These are phyloP conservation scores for Spinellus fusiger DNA, from an alignment of 192 early-diverging fungal genomes.

Conservation along the genomic window DNA sequence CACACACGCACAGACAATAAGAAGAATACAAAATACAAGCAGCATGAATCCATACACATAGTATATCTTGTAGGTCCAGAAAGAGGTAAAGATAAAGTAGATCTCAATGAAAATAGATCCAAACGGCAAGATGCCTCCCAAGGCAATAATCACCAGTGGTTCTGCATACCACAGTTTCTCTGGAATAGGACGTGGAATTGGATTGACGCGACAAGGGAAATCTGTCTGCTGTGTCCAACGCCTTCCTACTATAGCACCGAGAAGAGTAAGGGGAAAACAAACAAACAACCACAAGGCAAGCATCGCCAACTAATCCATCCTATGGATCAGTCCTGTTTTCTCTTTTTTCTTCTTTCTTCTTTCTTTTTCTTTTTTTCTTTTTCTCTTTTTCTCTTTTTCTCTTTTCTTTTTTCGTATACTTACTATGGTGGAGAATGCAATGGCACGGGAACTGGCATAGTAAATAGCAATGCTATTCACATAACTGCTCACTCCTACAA, in stretches of 20 bases:
- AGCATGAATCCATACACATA: constrained; percentile 79
- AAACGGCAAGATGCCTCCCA: constrained; percentile 71
- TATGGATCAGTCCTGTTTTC: too few relatives aligned
- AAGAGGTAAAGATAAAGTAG: constrained; percentile 77
- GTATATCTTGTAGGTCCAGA: constrained; percentile 73
- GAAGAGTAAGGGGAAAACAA: constrained; percentile 60
- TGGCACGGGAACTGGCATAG: constrained; percentile 68
- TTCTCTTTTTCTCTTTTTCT: background rate
- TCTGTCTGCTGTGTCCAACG: constrained; percentile 55
- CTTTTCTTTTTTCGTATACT: background rate
- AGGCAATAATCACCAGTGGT: constrained; percentile 48
- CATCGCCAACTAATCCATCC: constrained; percentile 61
- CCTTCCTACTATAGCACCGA: constrained; percentile 64
- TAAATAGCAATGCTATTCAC: constrained; percentile 72
- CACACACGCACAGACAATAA: constrained; percentile 65
- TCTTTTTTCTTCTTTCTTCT: background rate
- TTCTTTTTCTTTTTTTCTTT: background rate
- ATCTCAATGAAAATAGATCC: constrained; percentile 80
- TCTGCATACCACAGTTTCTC: constrained; percentile 67
- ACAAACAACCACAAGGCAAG: constrained; percentile 66
- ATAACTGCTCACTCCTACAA: constrained; percentile 43
- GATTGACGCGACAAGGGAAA: constrained; percentile 75
- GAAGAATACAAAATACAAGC: constrained; percentile 63
- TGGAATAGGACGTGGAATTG: constrained; percentile 73
- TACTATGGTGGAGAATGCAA: constrained; percentile 72